phyloP scores from a whole-genome alignment of 805 yeast species.

The Metschnikowia peoriensis region DNA sequence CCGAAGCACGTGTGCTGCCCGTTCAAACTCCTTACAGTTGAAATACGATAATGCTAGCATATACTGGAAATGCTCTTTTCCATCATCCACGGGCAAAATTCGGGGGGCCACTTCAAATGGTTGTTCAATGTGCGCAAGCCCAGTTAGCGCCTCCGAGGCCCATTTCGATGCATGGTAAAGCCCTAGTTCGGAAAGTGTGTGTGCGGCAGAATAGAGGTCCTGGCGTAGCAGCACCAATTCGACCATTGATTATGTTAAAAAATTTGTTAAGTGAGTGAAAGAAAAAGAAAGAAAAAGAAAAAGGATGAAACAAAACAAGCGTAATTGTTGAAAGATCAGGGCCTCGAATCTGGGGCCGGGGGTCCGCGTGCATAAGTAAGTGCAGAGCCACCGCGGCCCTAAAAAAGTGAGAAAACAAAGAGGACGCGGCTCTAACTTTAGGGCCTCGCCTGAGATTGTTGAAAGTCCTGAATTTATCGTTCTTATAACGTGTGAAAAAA shows the following conservation, averaged over 20 bases:
- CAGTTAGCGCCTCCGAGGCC: slow-evolving; percentile 77
- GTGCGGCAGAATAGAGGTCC: slow-evolving; percentile 30
- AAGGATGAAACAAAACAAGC: no score
- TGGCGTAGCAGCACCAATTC: slow-evolving; percentile 15
- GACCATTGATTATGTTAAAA: background rate
- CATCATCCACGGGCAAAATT: slow-evolving; percentile 29
- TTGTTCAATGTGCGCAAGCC: slow-evolving; percentile 35
- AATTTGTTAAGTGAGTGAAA: background rate
- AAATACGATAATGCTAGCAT: slow-evolving; percentile 70
- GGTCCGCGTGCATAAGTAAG: no score
- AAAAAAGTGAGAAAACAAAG: background rate
- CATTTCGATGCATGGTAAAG: slow-evolving; percentile 75
- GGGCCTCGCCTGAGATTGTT: background rate
- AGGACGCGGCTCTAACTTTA: background rate
- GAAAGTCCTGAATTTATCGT: no score
- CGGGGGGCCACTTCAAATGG: slow-evolving; percentile 16
- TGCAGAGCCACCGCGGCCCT: no score
- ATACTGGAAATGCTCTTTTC: slow-evolving; percentile 43
- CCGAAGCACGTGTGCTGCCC: slow-evolving; percentile 63
- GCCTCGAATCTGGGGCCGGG: no score
- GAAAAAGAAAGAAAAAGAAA: no score
- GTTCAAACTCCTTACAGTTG: slow-evolving; percentile 78
- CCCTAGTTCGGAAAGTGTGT: slow-evolving; percentile 52
- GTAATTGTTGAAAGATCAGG: no score
- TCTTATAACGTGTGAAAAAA: no score